These are phyloP conservation scores for Actinidia polygama DNA, from an alignment of 179 eudicot genomes.

Conservation along the genomic window DNA sequence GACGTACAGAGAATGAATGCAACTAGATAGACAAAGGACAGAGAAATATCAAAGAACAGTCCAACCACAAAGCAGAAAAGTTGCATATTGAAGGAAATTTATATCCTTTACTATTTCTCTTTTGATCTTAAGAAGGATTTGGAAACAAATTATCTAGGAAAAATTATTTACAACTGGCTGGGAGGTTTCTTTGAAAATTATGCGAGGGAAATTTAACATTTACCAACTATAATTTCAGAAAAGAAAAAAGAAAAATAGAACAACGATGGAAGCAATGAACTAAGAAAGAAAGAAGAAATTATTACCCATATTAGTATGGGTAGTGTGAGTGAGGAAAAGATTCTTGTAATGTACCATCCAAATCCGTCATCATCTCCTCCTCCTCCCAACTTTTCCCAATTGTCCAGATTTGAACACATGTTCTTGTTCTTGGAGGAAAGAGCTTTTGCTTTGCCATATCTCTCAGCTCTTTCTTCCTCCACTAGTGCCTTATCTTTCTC, in stretches of 20 bases:
- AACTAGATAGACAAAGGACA: not conserved
- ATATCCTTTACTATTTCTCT: not conserved
- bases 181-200: not conserved
- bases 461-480: slow-evolving; percentile 82
- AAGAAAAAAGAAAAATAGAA: not conserved
- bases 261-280: not conserved
- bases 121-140: not conserved
- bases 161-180: not conserved
- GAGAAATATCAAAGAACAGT: not conserved
- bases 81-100: not conserved
- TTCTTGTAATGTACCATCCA: not conserved
- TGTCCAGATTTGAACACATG: slow-evolving; percentile 94
- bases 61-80: not conserved
- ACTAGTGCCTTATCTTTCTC: slow-evolving; percentile 52
- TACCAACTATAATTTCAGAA: not conserved
- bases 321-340: not conserved
- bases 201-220: not conserved
- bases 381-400: slow-evolving; percentile 73
- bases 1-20: not conserved
- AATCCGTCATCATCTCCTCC: slow-evolving; percentile 40
- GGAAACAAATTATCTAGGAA: not conserved
- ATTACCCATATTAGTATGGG: not conserved
- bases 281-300: not conserved
- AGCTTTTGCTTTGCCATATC: slow-evolving; percentile 66
- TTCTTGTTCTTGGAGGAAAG: slow-evolving; percentile 97